Percentiles rank a stretch among this genome's conserved stretches.
These are phyloP conservation scores for Fusarium proliferatum DNA, from an alignment of 2,329 filamentous ascomycete species.

Conservation along the genomic window DNA sequence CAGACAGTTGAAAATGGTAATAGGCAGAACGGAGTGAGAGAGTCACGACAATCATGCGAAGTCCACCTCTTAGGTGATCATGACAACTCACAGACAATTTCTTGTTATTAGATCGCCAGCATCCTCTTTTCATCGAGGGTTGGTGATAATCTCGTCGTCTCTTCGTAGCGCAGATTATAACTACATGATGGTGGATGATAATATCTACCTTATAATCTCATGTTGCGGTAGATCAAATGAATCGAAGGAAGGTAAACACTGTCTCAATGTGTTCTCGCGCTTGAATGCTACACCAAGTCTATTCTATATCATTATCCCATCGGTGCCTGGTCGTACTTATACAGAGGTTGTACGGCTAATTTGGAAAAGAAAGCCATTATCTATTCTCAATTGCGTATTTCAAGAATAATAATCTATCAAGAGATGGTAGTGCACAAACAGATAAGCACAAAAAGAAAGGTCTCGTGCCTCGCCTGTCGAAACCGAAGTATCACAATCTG, in stretches of 20 bases:
- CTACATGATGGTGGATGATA: too few species aligned
- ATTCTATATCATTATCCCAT: not conserved
- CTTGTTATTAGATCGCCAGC: not conserved
- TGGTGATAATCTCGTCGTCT: not conserved
- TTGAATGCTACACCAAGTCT: not conserved
- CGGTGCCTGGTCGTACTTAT: not conserved
- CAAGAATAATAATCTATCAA: not conserved
- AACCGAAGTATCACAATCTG: not conserved
- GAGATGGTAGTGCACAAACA: not conserved
- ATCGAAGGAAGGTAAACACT: fast-evolving
- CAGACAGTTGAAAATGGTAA: not conserved
- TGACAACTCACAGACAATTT: not conserved
- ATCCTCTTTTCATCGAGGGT: not conserved
- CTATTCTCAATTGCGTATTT: not conserved
- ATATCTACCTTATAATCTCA: not conserved
- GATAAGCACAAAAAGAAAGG: not conserved
- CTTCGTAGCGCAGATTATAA: too few species aligned
- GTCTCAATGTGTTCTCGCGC: too few species aligned
- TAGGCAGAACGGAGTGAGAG: not conserved
- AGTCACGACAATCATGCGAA: not conserved
- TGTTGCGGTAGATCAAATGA: not conserved
- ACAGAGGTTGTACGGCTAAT: too few species aligned
- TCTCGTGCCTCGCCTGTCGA: not conserved
- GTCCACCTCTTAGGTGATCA: not conserved
- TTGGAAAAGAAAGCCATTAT: not conserved